A percentile compares a stretch with the other conserved stretches of the same genome.
These are phyloP conservation scores for Amaranthus hypochondriacus DNA, from an alignment of 148 eudicot species.

Conservation along the genomic window DNA sequence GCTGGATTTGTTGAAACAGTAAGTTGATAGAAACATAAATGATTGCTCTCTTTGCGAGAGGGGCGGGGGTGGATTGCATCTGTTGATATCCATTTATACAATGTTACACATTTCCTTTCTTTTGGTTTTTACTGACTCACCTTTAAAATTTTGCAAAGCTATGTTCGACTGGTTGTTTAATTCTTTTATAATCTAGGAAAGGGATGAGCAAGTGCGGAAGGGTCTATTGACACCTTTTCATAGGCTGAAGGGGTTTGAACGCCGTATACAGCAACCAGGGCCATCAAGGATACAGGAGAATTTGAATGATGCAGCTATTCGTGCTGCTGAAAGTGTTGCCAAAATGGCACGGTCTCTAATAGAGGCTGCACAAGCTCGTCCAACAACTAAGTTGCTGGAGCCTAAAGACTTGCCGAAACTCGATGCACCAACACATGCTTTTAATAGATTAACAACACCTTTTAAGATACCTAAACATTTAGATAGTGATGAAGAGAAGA, in stretches of 20 bases:
- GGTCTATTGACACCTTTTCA: conserved; percentile 95
- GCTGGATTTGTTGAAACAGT: conserved; percentile 96
- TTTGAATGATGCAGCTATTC: conserved; percentile 29
- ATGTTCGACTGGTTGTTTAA: conserved; percentile 18
- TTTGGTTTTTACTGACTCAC: neutral
- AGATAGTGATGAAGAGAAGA: conserved; percentile 42
- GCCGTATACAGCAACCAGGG: conserved; percentile 64
- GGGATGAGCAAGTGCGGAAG: conserved; percentile 88
- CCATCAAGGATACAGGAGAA: conserved; percentile 35
- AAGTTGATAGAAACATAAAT: conserved; percentile 29
- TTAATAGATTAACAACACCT: conserved; percentile 58
- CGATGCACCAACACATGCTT: conserved; percentile 67
- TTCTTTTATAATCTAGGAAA: conserved; percentile 56
- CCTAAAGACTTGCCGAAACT: conserved; percentile 62
- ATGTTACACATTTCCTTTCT: neutral
- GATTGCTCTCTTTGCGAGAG: conserved; percentile 3
- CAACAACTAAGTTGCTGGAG: conserved; percentile 75
- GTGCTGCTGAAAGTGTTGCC: conserved; percentile 67
- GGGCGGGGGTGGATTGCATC: neutral
- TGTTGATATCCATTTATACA: neutral
- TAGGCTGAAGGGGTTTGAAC: conserved; percentile 92
- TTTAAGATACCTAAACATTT: conserved; percentile 41
- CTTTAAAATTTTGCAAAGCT: conserved; percentile 1
- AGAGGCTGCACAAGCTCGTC: conserved; percentile 83
- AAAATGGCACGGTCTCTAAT: conserved; percentile 58